Base-by-base conservation (phyloP, 345 rosid species). In the Lagerstroemia speciosa region DNA sequence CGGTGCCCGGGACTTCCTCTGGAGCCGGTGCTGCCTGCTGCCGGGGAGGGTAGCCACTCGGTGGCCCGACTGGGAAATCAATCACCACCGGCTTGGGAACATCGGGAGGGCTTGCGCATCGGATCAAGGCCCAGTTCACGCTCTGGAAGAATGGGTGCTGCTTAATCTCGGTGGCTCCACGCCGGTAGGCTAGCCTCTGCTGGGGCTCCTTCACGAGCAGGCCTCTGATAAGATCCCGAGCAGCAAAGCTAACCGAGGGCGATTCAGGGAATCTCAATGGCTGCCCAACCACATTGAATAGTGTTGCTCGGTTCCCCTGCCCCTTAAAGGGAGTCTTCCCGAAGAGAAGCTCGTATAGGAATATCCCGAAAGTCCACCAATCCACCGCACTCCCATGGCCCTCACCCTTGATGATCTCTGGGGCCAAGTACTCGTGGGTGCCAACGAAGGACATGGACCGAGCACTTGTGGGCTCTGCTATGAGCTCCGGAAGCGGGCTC, bases 381-480 rank as follows among this genome's bases (percentile, higher is more conserved):
- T 80, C 84, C 9, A 80, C 84, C 22, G 84, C 84, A 41, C 81
- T 77, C 27, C 84, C 84, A 71, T 80, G 84, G 64, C 84, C 84
- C 75, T 80, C 84, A 38, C 84, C 83, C 64, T 80, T 77, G 37
- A 80, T 80, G 29, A 80, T 80, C 71, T 80, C 83, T 10, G 83
- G 83, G 22, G 83, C 83, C 74, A 80, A 68, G 69, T 80, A 80
- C 74, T 80, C 83, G 22, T 80, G 83, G 60, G 84, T 80, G 64
- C 84, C 84, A 6, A 80, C 84, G 46, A 80, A 80, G 30, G 84
- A 80, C 84, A 80, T 80, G 20, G 84, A 80, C 37, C 81, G 74
- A 38, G 81, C 84, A 10, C 73, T 79, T 16, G 84, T 80, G 48
- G 81, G 84, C 46, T 80, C 84, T 1, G 84, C 84, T 10, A 80